Base-by-base conservation (phyloP, 495 filamentous ascomycete species). In the Aspergillus haitiensis region DNA sequence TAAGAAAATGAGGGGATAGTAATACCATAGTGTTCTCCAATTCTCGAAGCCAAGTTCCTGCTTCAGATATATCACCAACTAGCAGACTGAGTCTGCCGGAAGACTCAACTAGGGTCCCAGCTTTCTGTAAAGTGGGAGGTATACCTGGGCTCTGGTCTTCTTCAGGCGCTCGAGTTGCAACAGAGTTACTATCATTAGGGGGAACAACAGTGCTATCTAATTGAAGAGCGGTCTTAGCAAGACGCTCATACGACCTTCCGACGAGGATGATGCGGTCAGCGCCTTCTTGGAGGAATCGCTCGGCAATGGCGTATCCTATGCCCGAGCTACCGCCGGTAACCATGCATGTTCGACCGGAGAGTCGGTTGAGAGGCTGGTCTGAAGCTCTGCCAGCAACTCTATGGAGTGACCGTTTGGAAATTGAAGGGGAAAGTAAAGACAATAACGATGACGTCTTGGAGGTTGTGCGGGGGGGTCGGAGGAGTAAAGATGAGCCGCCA, bases 221-320 rank as follows among this genome's bases (percentile, higher is more conserved):
- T 37, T 13, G 62, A 35, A 27, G 13, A 15, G 75, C 75, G 31
- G 77, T 73, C 12, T 67, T 35, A 35, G 60, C 31, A 12, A 91
- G 78, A 5, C 72, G 72, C 13, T 73, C 31, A 13, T 70, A 56
- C 1, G 72, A 75, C 50, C 77, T 63, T 34, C 77, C 83, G 8
- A 89, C 71, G 0, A 92, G 76, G 2, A 86, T 77, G 53, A 81
- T 55, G 31, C 80, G 80, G 1, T 61, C 70, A 33, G 82, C 85
- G 18, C 87, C 88, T 56, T 89, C 80, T 27, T 65, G 64, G 12
- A 89, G 84, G 65, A 94, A 88, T 3, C 83, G 74, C 18, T 74
- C 69, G 5, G 91, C 89, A 60, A 93, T 91, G 21, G 82, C 76
- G 50, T 76, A 76, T n/a, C 86, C 86, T 59, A 89, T 88, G 0